phyloP scores from a whole-genome alignment of 2,329 filamentous ascomycete genomes.

The Sporothrix inflata region DNA sequence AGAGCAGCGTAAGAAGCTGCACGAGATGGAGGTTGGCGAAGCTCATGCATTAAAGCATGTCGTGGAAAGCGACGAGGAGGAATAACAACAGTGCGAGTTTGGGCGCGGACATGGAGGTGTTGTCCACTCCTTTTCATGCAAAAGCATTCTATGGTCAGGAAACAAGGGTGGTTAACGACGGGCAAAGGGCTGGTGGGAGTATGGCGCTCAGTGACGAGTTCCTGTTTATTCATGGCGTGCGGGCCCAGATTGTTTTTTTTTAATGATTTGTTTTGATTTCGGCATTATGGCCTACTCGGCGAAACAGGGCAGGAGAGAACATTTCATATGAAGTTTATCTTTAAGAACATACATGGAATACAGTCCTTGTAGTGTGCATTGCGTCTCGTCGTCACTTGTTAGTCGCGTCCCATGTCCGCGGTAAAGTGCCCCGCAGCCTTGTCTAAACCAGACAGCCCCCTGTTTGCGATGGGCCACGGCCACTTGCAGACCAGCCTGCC shows the following conservation, averaged over 20 bases:
- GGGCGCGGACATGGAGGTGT: background rate
- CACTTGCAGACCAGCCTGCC: background rate
- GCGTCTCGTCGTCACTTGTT: background rate
- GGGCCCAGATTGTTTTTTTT: background rate
- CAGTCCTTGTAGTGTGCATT: background rate
- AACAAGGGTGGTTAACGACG: background rate
- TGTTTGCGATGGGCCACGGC: background rate
- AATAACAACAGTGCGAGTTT: constrained; percentile 27
- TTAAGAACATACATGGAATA: background rate
- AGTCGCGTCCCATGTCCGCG: background rate
- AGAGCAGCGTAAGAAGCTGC: constrained; percentile 57
- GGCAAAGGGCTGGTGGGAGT: background rate
- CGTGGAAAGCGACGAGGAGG: constrained; percentile 38
- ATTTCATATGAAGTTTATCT: background rate
- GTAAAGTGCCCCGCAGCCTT: background rate
- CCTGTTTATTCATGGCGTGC: background rate
- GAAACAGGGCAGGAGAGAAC: background rate
- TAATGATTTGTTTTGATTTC: background rate
- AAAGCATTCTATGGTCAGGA: background rate
- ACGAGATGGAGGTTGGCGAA: constrained; percentile 64
- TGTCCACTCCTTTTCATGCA: background rate
- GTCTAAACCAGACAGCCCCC: background rate
- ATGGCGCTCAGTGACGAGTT: background rate
- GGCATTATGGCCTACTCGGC: background rate
- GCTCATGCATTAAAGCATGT: constrained; percentile 51